These are phyloP conservation scores for Podospora comata DNA, from an alignment of 495 filamentous ascomycete genomes.

Conservation along the genomic window DNA sequence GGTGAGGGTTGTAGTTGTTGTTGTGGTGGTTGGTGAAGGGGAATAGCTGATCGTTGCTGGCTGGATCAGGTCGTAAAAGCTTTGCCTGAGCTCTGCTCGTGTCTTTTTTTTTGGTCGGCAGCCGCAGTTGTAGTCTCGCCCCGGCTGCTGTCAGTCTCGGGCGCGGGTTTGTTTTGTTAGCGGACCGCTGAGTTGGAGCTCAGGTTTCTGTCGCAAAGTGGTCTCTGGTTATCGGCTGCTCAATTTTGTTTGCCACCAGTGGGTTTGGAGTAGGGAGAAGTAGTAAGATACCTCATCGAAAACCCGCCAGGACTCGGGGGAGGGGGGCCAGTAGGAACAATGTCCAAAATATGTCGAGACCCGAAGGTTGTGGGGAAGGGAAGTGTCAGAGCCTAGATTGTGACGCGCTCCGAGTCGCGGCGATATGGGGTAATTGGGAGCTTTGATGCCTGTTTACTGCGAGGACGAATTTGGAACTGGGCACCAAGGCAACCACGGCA, in stretches of 20 bases:
- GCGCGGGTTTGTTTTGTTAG: constrained; percentile 33
- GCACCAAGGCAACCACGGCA: constrained; percentile 9
- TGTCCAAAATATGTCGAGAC: background rate
- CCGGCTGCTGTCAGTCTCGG: constrained; percentile 19
- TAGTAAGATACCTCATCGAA: background rate
- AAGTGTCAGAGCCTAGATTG: background rate
- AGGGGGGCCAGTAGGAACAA: background rate
- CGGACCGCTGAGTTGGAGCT: constrained; percentile 35
- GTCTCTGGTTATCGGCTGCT: constrained; percentile 10
- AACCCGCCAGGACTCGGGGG: background rate
- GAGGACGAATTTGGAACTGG: constrained; percentile 1
- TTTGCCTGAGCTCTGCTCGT: constrained; percentile 24
- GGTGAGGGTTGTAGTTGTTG: background rate
- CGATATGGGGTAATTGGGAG: background rate
- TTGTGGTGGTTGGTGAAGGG: background rate
- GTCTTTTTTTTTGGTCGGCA: constrained; percentile 11
- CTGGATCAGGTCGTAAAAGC: constrained; percentile 29
- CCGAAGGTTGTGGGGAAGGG: constrained; percentile 2
- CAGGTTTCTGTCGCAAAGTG: constrained; percentile 34
- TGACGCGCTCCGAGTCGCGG: background rate
- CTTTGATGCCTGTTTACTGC: background rate
- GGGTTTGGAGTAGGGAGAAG: background rate
- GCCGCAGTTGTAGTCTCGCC: constrained; percentile 8
- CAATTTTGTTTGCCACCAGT: background rate
- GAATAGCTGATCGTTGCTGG: constrained; percentile 28